These are phyloP conservation scores for Noccaea caerulescens DNA, from an alignment of 345 rosid species.

Conservation along the genomic window DNA sequence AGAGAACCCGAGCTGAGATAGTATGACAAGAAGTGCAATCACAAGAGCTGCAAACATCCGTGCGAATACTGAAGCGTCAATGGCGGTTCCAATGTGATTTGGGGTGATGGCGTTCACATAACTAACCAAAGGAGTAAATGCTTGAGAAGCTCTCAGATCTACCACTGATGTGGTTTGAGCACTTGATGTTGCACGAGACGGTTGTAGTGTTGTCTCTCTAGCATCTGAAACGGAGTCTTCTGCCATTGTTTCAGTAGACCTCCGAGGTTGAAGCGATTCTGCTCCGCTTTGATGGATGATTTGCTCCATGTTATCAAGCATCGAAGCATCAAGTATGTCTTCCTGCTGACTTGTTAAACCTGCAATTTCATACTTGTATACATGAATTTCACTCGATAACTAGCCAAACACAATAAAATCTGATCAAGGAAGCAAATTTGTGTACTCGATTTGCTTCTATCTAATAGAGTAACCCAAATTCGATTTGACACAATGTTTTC, in stretches of 20 bases:
- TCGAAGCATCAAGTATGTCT: conserved; percentile 33
- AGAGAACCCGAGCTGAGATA: conserved; percentile 62
- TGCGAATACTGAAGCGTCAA: conserved; percentile 52
- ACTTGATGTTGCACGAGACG: conserved; percentile 36
- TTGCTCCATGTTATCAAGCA: conserved; percentile 28
- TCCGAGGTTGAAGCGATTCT: conserved; percentile 18
- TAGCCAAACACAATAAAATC: neutral
- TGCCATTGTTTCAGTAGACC: conserved; percentile 25
- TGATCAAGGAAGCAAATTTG: conserved; percentile 8
- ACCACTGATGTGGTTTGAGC: conserved; percentile 48
- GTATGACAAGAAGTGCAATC: conserved; percentile 58
- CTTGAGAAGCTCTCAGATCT: conserved; percentile 34
- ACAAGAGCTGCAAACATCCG: conserved; percentile 57
- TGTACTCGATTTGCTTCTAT: conserved; percentile 10
- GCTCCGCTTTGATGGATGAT: conserved; percentile 36
- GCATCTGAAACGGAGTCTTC: conserved; percentile 38
- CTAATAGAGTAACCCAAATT: neutral
- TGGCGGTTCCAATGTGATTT: conserved; percentile 59
- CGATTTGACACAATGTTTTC: neutral
- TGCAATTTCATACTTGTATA: conserved; percentile 37
- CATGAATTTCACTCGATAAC: conserved; percentile 15
- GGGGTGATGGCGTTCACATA: conserved; percentile 45
- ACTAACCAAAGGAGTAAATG: conserved; percentile 33
- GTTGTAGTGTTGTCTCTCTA: conserved; percentile 27
- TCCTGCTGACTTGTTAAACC: conserved; percentile 44